Evolutionary conservation across 148 eudicot species (phyloP).

Genomic region (Camellia sinensis): DNA sequence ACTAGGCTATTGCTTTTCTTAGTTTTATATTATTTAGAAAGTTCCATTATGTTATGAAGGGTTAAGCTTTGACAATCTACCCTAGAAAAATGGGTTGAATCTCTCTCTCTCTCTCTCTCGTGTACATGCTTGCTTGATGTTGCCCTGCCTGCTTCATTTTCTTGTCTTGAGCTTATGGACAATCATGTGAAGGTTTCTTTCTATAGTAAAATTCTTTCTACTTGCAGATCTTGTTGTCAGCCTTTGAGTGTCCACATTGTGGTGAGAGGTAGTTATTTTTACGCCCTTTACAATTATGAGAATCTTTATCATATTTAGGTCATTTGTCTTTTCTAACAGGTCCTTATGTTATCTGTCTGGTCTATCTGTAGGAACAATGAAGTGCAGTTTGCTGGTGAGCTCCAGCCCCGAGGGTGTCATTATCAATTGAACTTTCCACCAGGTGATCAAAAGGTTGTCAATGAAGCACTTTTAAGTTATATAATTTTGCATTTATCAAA

Average conservation of each 20-base stretch:
- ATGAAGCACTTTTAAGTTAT: background rate
- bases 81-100: background rate
- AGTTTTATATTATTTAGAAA: background rate
- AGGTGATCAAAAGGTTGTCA: constrained; percentile 72
- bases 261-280: constrained; percentile 69
- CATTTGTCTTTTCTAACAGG: background rate
- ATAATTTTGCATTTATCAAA: background rate
- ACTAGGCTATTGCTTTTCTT: background rate
- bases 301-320: background rate
- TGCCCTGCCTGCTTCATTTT: background rate
- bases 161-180: background rate
- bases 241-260: constrained; percentile 96
- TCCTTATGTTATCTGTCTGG: constrained; percentile 11
- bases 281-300: background rate
- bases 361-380: constrained; percentile 68
- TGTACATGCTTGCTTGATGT: background rate
- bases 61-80: background rate
- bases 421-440: constrained; percentile 49
- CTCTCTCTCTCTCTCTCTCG: background rate
- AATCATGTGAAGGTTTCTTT: background rate
- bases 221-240: constrained; percentile 82
- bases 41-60: background rate
- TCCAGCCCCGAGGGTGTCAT: constrained; percentile 73
- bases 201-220: background rate
- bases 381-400: constrained; percentile 95